A percentile compares a stretch with the other conserved stretches of the same genome.
phyloP scores from a whole-genome alignment of 352 stramenopile genomes.

The Globisporangium carolinianum region DNA sequence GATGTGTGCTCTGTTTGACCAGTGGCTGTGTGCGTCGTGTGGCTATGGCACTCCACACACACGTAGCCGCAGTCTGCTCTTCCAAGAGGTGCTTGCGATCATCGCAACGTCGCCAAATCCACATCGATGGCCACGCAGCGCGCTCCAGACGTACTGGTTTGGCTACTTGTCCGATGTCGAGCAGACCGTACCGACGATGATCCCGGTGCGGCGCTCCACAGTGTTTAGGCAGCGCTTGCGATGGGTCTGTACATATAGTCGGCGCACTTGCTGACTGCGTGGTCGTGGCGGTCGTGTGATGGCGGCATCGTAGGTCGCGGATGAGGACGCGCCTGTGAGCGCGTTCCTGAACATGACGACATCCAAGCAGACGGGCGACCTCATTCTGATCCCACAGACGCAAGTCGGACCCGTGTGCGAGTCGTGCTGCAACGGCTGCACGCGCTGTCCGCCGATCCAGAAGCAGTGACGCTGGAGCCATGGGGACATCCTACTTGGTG shows the following conservation, averaged over 20 bases:
- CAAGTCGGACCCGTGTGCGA: slow-evolving; percentile 69
- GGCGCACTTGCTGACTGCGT: not conserved
- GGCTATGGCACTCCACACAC: not conserved
- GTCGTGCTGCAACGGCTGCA: slow-evolving; percentile 54
- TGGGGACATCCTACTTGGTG: too few relatives aligned
- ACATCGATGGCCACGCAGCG: slow-evolving; percentile 50
- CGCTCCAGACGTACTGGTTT: slow-evolving; percentile 76
- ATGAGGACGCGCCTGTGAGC: slow-evolving; percentile 42
- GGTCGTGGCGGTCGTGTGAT: not conserved
- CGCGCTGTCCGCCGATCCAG: slow-evolving; percentile 25
- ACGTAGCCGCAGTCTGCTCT: slow-evolving; percentile 48
- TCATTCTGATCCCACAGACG: slow-evolving; percentile 74
- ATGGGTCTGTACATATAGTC: too few relatives aligned
- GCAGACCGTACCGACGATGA: slow-evolving; percentile 29
- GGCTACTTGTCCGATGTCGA: slow-evolving; percentile 44
- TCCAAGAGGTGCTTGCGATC: slow-evolving; percentile 69
- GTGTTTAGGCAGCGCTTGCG: too few relatives aligned
- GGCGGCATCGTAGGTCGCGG: slow-evolving; percentile 9
- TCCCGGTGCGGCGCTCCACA: slow-evolving; percentile 23
- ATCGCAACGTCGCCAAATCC: slow-evolving; percentile 52
- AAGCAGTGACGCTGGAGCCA: slow-evolving; percentile 3
- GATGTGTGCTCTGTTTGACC: too few relatives aligned
- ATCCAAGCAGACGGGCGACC: slow-evolving; percentile 56
- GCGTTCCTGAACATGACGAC: slow-evolving; percentile 65
- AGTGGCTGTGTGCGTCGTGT: too few relatives aligned